Conservation (phyloP, 2,329 filamentous ascomycete species). For the Nemania sp. region DNA sequence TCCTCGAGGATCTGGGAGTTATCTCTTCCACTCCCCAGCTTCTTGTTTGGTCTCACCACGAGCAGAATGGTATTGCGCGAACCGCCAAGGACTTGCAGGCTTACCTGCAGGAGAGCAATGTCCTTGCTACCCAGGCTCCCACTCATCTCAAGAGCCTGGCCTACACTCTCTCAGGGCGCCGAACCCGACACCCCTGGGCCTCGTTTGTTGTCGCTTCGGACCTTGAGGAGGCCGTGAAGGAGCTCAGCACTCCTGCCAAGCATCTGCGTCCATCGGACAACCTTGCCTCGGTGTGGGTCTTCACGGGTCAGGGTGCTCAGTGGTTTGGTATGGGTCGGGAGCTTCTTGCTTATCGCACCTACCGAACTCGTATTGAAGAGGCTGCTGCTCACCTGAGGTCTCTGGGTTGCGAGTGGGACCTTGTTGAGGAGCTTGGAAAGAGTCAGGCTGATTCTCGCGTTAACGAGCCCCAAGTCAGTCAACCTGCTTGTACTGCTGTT, state of each 20-base stretch:
- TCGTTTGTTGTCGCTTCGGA: conserved; percentile 36
- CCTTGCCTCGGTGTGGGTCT: conserved; percentile 34
- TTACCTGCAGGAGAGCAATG: conserved; percentile 31
- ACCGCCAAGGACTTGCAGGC: conserved; percentile 33
- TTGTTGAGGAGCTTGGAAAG: conserved; percentile 35
- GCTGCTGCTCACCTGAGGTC: conserved; percentile 34
- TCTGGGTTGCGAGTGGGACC: conserved; percentile 36
- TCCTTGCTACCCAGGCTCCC: conserved; percentile 28
- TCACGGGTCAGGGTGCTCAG: conserved; percentile 41
- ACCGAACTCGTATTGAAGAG: conserved; percentile 35
- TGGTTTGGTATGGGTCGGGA: conserved; percentile 41
- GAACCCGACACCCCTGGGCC: conserved; percentile 36
- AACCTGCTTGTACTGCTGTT: conserved; percentile 37
- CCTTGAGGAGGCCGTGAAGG: conserved; percentile 30
- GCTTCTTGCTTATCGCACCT: conserved; percentile 36
- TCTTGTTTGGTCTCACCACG: conserved; percentile 37
- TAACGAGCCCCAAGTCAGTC: conserved; percentile 39
- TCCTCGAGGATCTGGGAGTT: conserved; percentile 30
- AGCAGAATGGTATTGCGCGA: conserved; percentile 36
- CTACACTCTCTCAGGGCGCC: conserved; percentile 34
- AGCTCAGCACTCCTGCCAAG: conserved; percentile 32
- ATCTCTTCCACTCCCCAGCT: conserved; percentile 34
- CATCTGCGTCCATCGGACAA: conserved; percentile 32
- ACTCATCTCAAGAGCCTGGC: conserved; percentile 32
- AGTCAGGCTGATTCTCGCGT: conserved; percentile 33